phyloP scores from a whole-genome alignment of 2,329 filamentous ascomycete species.

The Aspergillus transmontanensis region DNA sequence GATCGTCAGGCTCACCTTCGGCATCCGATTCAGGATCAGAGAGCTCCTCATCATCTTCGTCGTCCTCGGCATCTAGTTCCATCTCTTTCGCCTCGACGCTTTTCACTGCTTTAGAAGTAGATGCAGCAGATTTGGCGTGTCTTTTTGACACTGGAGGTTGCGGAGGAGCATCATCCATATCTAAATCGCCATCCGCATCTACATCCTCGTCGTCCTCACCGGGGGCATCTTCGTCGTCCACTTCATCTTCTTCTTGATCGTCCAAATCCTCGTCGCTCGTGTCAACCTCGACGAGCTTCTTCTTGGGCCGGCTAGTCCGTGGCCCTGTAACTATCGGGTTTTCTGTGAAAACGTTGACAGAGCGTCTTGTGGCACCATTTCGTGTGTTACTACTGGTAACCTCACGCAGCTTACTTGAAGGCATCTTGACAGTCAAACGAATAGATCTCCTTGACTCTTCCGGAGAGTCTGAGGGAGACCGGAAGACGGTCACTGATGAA shows the following conservation, averaged over 20 bases:
- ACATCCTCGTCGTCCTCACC: slow-evolving; percentile 38
- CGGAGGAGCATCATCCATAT: slow-evolving; percentile 51
- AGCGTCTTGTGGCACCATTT: slow-evolving; percentile 30
- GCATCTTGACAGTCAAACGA: slow-evolving; percentile 53
- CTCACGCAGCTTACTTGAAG: slow-evolving; percentile 52
- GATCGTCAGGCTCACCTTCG: slow-evolving; percentile 52
- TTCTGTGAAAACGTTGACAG: slow-evolving; percentile 49
- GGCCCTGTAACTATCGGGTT: slow-evolving; percentile 50
- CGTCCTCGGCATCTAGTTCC: slow-evolving; percentile 40
- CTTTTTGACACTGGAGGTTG: slow-evolving; percentile 40
- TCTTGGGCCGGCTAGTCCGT: slow-evolving; percentile 48
- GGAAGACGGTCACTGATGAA: slow-evolving; percentile 41
- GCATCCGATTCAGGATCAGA: slow-evolving; percentile 51
- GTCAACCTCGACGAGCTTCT: slow-evolving; percentile 47
- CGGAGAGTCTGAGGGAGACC: slow-evolving; percentile 35
- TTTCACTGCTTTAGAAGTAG: slow-evolving; percentile 40
- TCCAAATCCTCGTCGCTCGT: slow-evolving; percentile 54
- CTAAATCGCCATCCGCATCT: slow-evolving; percentile 40
- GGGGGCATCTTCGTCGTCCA: slow-evolving; percentile 43
- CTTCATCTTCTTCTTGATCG: slow-evolving; percentile 45
- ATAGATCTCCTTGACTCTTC: slow-evolving; percentile 46
- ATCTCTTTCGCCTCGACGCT: slow-evolving; percentile 52
- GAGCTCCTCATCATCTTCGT: slow-evolving; percentile 41
- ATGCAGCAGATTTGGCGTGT: slow-evolving; percentile 40
- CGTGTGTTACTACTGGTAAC: slow-evolving; percentile 41